Conservation (phyloP, 176 grass and related monocot species). For the Carex parvula region DNA sequence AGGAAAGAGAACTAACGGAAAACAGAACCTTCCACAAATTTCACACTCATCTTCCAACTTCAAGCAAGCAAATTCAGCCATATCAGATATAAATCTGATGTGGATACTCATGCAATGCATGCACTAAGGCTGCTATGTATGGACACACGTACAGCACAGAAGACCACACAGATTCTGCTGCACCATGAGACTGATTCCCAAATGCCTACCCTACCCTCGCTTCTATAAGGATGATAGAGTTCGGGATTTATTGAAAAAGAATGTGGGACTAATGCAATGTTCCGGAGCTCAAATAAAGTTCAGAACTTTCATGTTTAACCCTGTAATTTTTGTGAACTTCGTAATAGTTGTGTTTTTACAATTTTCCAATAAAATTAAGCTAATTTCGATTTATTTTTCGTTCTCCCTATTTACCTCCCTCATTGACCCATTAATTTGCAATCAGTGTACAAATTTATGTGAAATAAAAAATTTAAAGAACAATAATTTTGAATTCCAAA, state of each 20-base stretch:
- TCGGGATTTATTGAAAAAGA: neutral
- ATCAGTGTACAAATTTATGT: neutral
- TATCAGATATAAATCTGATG: neutral
- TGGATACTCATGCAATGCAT: neutral
- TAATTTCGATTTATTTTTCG: neutral
- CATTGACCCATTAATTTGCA: neutral
- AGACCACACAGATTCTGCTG: neutral
- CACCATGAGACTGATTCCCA: constrained; percentile 15
- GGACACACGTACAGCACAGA: neutral
- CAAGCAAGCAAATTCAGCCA: neutral
- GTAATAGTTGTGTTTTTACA: neutral
- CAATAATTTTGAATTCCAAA: neutral
- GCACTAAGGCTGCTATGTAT: neutral
- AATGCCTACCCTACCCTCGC: neutral
- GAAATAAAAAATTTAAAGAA: neutral
- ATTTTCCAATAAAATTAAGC: neutral
- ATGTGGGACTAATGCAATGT: neutral
- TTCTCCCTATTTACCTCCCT: neutral
- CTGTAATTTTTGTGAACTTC: neutral
- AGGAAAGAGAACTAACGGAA: neutral
- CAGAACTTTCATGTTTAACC: neutral
- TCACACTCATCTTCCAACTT: neutral
- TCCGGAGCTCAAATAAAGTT: neutral
- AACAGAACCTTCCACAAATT: neutral
- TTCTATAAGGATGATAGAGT: neutral